Evolutionary conservation across 441 rosid species (phyloP), one percentile per base, ranked within the genome.

Genomic region (Populus hybrid): DNA sequence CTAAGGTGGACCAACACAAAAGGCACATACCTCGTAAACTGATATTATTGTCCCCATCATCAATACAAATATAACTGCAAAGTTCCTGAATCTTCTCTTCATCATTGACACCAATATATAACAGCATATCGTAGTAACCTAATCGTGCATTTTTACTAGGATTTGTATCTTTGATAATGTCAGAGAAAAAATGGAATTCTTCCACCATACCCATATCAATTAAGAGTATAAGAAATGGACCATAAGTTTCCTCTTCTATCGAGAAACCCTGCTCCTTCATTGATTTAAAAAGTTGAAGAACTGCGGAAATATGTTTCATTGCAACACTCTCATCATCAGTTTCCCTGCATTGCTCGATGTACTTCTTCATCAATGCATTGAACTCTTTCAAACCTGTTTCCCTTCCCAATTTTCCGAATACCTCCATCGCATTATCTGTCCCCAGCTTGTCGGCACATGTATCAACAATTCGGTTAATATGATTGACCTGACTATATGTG

Each of bases 91-190:
- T 87, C 88, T 87, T 93, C 80, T 84, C 85, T 72, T 85, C 83
- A 66, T 91, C 79, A 34, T 82, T 35, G 19, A 81, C 83, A 85
- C 85, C 85, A 73, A 87, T 79, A 83, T 85, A 89, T 59, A 94
- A 85, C 80, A 89, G 87, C 94, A 94, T 91, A 87, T 95, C 98
- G 79, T 94, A 94, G 85, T 91, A 94, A 59, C 94, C 94, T 69
- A 94, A 76, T 83, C 82, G 86, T 79, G 87, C 84, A 81, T 10
- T 42, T n/a, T 87, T 81, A 72, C 79, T 75, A 36, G 85, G 82
- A 83, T 82, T 78, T 67, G 78, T 85, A 28, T 86, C 88, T 76
- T 75, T 82, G 78, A 95, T 84, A 42, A 83, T 67, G 66, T 79
- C 79, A 74, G 75, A 76, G 75, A 90, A 83, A 69, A 79, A 74